phyloP scores from a whole-genome alignment of 2,329 filamentous ascomycete species.

The Phialocephala subalpina region DNA sequence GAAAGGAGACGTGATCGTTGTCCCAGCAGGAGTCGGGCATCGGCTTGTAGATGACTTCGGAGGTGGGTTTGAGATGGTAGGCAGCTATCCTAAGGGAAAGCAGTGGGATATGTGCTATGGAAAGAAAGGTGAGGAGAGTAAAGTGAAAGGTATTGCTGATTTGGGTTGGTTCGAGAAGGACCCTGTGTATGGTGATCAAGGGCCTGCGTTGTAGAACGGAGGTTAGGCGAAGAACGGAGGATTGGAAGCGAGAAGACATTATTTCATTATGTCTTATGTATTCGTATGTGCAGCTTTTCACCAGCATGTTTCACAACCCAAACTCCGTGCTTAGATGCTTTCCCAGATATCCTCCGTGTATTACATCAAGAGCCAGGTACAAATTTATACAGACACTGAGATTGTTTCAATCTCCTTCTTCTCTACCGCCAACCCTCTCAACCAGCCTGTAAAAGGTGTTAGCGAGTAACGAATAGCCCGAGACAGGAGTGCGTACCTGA shows the following conservation, averaged over 20 bases:
- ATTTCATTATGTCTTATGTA: constrained; percentile 21
- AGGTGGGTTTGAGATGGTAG: constrained; percentile 70
- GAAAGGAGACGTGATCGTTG: constrained; percentile 68
- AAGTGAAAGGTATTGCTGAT: constrained; percentile 54
- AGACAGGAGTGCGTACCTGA: constrained; percentile 57
- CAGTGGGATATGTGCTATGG: constrained; percentile 80
- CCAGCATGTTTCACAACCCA: constrained; percentile 6
- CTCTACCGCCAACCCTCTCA: constrained; percentile 64
- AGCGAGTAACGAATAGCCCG: constrained; percentile 34
- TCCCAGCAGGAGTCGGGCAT: constrained; percentile 73
- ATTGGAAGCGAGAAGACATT: constrained; percentile 13
- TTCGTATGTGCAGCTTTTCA: not conserved
- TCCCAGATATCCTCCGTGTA: not conserved
- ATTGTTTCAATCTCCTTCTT: constrained; percentile 48
- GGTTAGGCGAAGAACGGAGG: too few species aligned
- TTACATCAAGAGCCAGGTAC: not conserved
- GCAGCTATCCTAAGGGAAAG: constrained; percentile 64
- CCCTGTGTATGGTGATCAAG: constrained; percentile 64
- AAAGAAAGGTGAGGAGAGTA: constrained; percentile 60
- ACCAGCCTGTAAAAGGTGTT: constrained; percentile 54
- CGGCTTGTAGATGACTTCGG: constrained; percentile 64
- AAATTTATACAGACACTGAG: constrained; percentile 3
- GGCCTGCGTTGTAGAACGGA: constrained; percentile 54
- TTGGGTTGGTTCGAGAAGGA: constrained; percentile 66
- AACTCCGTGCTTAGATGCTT: constrained; percentile 18